A percentile compares a stretch with the other conserved stretches of the same genome.
phyloP scores from a whole-genome alignment of 75 land plant genomes.

The Pinus taeda region DNA sequence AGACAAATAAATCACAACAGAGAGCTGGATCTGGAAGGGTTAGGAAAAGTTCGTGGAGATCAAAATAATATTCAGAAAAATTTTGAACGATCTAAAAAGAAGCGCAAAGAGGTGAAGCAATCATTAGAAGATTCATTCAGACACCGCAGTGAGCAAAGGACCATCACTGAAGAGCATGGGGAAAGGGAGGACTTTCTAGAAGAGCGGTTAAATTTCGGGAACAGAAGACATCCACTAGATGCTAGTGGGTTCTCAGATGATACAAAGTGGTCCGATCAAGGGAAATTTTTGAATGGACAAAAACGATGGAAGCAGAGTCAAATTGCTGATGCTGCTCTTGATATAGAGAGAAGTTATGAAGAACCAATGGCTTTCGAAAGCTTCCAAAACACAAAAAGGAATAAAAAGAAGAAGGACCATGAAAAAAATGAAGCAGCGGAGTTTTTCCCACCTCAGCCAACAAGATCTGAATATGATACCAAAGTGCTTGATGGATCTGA shows the following conservation, averaged over 20 bases:
- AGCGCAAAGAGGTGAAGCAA: conserved; percentile 4
- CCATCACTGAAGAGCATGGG: background rate
- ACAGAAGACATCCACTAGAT: background rate
- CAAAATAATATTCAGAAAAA: background rate
- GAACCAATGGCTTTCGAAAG: conserved; percentile 5
- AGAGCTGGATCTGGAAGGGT: conserved; percentile 4
- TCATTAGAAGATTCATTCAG: conserved; percentile 10
- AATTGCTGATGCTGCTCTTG: conserved; percentile 9
- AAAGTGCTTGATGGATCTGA: background rate
- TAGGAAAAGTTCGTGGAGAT: conserved; percentile 1
- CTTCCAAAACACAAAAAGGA: background rate
- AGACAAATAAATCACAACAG: background rate
- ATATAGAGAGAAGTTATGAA: conserved; percentile 5
- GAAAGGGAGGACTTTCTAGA: conserved; percentile 1
- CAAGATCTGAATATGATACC: conserved; percentile 7
- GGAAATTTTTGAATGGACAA: background rate
- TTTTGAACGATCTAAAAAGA: conserved; percentile 7
- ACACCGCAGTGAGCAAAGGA: background rate
- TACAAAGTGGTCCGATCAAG: conserved; percentile 8
- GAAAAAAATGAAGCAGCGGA: conserved; percentile 1
- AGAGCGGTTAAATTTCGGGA: conserved; percentile 6
- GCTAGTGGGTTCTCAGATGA: conserved; percentile 4
- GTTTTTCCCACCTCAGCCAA: conserved; percentile 4
- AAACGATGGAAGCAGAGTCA: conserved; percentile 4
- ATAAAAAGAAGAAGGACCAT: conserved; percentile 4